Conservation (phyloP, 768 basidiomycete species). For the Phlebiopsis flavidoalba region DNA sequence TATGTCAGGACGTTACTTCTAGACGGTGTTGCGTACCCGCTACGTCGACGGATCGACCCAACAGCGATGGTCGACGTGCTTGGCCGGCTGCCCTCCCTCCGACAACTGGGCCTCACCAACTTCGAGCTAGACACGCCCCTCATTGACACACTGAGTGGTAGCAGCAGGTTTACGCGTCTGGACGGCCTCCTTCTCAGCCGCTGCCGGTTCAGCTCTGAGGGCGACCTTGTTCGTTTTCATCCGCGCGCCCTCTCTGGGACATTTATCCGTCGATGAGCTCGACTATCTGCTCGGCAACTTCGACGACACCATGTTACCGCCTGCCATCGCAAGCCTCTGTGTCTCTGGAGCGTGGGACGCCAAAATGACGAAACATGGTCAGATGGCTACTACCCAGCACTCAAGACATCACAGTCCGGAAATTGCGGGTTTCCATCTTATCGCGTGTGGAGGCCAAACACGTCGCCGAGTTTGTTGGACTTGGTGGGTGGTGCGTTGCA, state of each 20-base stretch:
- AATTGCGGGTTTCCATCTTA: neutral
- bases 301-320: neutral
- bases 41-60: neutral
- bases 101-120: neutral
- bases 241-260: neutral
- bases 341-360: neutral
- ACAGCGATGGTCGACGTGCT: neutral
- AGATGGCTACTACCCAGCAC: neutral
- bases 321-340: neutral
- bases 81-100: neutral
- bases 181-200: neutral
- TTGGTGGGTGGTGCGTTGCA: neutral
- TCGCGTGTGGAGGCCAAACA: neutral
- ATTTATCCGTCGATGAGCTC: neutral
- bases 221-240: neutral
- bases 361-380: neutral
- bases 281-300: neutral
- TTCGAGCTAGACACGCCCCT: neutral
- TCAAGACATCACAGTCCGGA: neutral
- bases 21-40: neutral
- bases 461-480: neutral
- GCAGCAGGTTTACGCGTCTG: neutral
- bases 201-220: neutral
- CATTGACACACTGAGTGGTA: neutral
- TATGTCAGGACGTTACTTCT: conserved; percentile 1